These are phyloP conservation scores for Pseudognaphalium luteoalbum DNA, from an alignment of 129 eudicot species.

Conservation along the genomic window DNA sequence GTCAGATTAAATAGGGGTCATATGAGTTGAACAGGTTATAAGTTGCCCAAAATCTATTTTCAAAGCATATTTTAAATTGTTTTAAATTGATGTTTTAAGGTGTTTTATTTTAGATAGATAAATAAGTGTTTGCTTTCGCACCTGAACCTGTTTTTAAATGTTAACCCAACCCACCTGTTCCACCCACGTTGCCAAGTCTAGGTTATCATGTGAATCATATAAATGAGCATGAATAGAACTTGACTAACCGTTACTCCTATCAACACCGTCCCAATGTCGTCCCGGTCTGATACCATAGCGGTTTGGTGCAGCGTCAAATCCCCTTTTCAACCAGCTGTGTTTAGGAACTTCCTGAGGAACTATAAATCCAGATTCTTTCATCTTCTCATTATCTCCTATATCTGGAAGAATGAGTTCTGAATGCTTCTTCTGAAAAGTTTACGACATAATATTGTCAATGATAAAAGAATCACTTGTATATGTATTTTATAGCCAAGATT, in stretches of 20 bases:
- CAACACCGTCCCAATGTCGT: constrained; percentile 98
- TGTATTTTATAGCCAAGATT: constrained; percentile 9
- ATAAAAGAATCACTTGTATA: neutral
- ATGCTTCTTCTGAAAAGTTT: constrained; percentile 59
- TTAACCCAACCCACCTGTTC: neutral
- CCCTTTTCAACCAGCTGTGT: constrained; percentile 91
- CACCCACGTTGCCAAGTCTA: constrained; percentile 1
- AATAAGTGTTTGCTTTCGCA: neutral
- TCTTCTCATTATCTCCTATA: constrained; percentile 73
- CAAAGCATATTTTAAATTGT: neutral
- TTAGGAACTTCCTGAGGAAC: constrained; percentile 83
- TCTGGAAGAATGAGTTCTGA: constrained; percentile 56
- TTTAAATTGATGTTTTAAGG: no score
- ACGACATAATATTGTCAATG: constrained; percentile 8
- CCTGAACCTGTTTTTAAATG: neutral
- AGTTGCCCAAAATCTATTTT: neutral
- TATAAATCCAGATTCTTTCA: constrained; percentile 93
- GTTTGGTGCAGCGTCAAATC: constrained; percentile 80
- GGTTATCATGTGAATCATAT: neutral
- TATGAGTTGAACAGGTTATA: neutral
- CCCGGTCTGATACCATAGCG: constrained; percentile 91
- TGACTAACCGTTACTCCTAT: constrained; percentile 83
- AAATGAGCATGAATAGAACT: neutral
- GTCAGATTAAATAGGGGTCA: neutral
- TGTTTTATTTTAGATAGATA: no score